phyloP scores from a whole-genome alignment of 148 eudicot species.

The Nepenthes gracilis region DNA sequence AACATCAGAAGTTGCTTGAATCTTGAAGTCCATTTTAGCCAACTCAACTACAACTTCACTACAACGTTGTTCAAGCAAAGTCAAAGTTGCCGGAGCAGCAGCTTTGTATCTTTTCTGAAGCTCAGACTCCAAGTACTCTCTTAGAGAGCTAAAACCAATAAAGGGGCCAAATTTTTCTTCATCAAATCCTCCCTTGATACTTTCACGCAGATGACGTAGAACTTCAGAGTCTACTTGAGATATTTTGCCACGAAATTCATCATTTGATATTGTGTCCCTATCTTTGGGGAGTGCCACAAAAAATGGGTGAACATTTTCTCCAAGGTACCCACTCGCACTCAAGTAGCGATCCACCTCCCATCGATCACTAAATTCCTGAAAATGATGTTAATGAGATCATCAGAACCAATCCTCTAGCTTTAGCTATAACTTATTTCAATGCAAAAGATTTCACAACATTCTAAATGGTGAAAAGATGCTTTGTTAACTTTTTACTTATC shows the following conservation, averaged over 20 bases:
- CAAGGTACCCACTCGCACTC: conserved; percentile 98
- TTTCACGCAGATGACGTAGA: conserved; percentile 57
- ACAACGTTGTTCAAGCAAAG: conserved; percentile 92
- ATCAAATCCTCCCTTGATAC: conserved; percentile 86
- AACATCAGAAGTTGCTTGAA: conserved; percentile 88
- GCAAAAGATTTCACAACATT: too few relatives aligned
- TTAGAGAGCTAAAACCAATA: conserved; percentile 75
- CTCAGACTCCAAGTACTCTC: conserved; percentile 81
- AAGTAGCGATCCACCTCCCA: conserved; percentile 95
- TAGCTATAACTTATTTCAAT: background rate
- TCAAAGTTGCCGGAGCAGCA: conserved; percentile 93
- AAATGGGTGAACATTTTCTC: conserved; percentile 76
- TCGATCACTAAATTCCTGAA: conserved; percentile 85
- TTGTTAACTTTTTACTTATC: too few relatives aligned
- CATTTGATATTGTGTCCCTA: conserved; percentile 57
- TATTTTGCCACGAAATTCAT: conserved; percentile 86
- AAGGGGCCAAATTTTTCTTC: conserved; percentile 76
- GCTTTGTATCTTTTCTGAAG: conserved; percentile 94
- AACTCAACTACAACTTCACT: conserved; percentile 66
- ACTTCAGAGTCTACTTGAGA: conserved; percentile 76
- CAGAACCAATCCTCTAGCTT: background rate
- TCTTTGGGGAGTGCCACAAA: conserved; percentile 97
- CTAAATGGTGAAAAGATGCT: too few relatives aligned
- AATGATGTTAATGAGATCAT: conserved; percentile 1
- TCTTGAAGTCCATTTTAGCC: conserved; percentile 64